Conservation (phyloP, 768 basidiomycete species). For the Amanita inopinata region DNA sequence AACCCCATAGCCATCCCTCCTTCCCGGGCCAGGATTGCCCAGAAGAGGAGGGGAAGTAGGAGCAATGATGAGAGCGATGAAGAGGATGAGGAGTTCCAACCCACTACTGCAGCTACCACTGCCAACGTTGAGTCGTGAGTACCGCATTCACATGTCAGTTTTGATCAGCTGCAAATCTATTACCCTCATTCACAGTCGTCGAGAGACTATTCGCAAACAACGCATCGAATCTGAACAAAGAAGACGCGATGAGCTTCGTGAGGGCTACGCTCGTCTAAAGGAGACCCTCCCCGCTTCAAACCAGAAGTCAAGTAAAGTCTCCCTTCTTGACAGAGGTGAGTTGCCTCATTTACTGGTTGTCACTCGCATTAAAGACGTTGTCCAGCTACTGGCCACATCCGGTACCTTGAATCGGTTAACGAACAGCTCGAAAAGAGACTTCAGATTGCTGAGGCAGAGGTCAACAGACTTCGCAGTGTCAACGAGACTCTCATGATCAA, state of each 20-base stretch:
- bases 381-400: conserved; percentile 75
- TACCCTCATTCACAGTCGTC: conserved; percentile 37
- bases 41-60: conserved; percentile 34
- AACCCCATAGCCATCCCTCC: conserved; percentile 60
- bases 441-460: conserved; percentile 72
- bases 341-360: conserved; percentile 10
- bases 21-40: conserved; percentile 37
- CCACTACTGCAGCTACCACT: conserved; percentile 29
- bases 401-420: conserved; percentile 75
- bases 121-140: conserved; percentile 46
- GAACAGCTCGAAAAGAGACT: conserved; percentile 67
- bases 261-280: conserved; percentile 86
- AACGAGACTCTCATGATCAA: conserved; percentile 88
- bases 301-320: conserved; percentile 91
- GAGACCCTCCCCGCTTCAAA: conserved; percentile 82
- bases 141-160: conserved; percentile 3
- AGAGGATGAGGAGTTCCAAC: conserved; percentile 68
- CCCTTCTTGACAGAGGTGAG: conserved; percentile 75
- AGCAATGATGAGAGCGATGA: conserved; percentile 66
- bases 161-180: neutral
- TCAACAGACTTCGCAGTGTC: conserved; percentile 71
- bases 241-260: conserved; percentile 85
- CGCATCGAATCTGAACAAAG: conserved; percentile 93
- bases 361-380: conserved; percentile 7
- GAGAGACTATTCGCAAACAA: conserved; percentile 85